Conservation (phyloP, 2,329 filamentous ascomycete genomes). For the Chrysoporthe puriensis region DNA sequence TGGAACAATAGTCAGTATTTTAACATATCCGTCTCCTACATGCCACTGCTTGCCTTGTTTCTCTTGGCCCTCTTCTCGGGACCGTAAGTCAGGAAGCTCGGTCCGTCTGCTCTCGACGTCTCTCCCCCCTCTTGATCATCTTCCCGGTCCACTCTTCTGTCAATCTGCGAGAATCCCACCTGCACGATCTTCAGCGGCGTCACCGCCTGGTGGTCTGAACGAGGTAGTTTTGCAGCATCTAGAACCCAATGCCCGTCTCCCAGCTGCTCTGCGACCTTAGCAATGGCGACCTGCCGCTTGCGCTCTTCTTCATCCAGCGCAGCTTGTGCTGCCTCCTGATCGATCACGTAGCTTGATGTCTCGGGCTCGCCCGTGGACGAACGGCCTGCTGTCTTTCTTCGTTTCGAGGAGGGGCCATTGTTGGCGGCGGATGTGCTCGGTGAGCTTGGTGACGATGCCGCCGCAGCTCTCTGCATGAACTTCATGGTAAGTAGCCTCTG, state of each 20-base stretch:
- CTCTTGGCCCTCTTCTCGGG: conserved; percentile 18
- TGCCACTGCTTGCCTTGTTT: conserved; percentile 21
- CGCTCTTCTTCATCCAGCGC: conserved; percentile 70
- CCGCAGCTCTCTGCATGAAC: conserved; percentile 90
- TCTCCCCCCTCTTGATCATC: conserved; percentile 38
- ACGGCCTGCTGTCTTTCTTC: conserved; percentile 56
- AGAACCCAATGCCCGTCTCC: conserved; percentile 80
- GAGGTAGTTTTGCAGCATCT: conserved; percentile 46
- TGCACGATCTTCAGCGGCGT: conserved; percentile 62
- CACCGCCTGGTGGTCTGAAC: conserved; percentile 30
- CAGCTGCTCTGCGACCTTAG: conserved; percentile 62
- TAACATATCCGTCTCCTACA: not conserved
- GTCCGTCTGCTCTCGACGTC: conserved; percentile 17
- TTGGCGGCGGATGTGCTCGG: conserved; percentile 45
- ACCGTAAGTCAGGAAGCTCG: conserved; percentile 25
- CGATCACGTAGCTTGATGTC: conserved; percentile 46
- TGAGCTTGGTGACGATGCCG: conserved; percentile 55
- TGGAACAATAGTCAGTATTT: conserved; percentile 17
- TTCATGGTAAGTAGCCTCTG: conserved; percentile 92
- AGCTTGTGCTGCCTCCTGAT: conserved; percentile 64
- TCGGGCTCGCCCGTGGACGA: conserved; percentile 37
- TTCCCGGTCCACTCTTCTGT: conserved; percentile 35
- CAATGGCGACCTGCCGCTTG: conserved; percentile 63
- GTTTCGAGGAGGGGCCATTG: conserved; percentile 63
- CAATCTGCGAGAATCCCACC: conserved; percentile 56